A percentile compares a stretch with the other conserved stretches of the same genome.
Evolutionary conservation across 306 rosid species (phyloP).

Genomic region (Cucurbita moschata): DNA sequence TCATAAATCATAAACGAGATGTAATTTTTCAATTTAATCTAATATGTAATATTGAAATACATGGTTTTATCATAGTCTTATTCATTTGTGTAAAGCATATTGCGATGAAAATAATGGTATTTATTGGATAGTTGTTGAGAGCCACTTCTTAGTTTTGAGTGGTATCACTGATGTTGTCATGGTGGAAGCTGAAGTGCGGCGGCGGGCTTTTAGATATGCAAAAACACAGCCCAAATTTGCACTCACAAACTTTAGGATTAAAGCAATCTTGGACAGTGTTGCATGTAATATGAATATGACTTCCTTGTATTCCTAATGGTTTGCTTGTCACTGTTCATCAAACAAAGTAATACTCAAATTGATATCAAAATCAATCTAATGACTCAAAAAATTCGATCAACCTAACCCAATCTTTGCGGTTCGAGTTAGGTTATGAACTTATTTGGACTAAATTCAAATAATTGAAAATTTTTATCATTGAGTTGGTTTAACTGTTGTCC

Average conservation of each 20-base stretch:
- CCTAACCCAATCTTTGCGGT: too few relatives aligned
- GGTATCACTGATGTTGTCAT: background rate
- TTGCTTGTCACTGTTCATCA: background rate
- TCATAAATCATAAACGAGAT: too few relatives aligned
- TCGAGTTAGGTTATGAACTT: too few relatives aligned
- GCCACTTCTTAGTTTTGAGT: background rate
- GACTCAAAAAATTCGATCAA: too few relatives aligned
- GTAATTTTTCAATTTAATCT: too few relatives aligned
- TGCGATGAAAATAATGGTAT: too few relatives aligned
- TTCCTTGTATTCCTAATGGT: background rate
- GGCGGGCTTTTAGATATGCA: background rate
- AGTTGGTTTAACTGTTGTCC: too few relatives aligned
- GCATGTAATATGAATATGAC: background rate
- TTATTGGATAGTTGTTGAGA: background rate
- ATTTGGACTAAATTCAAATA: too few relatives aligned
- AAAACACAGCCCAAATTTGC: background rate
- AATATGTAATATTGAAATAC: too few relatives aligned
- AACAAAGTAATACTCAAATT: background rate
- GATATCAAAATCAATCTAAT: background rate
- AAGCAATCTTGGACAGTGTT: background rate
- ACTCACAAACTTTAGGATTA: background rate
- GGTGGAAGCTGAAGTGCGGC: background rate
- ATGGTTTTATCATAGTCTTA: too few relatives aligned
- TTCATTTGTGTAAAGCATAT: too few relatives aligned
- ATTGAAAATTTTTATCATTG: too few relatives aligned